Evolutionary conservation across 371 early-diverging fungal species (phyloP).

Genomic region (Syncephalastrum monosporum): DNA sequence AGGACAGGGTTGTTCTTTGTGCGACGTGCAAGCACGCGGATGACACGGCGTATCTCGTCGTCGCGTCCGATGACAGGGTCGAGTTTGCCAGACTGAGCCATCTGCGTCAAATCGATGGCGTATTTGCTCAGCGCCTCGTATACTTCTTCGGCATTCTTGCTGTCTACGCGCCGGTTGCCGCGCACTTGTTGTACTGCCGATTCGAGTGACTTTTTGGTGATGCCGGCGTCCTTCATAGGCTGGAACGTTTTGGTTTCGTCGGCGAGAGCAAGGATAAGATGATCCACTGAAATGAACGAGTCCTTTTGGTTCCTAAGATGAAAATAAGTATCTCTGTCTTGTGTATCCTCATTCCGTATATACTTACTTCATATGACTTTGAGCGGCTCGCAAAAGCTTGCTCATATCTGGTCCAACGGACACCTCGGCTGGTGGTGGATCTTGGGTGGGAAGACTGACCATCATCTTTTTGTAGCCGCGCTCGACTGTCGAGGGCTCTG

Average conservation of each 20-base stretch:
- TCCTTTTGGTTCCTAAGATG: slow-evolving; percentile 66
- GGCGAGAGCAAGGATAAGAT: slow-evolving; percentile 78
- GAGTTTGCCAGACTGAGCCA: slow-evolving; percentile 73
- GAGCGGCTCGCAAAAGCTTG: slow-evolving; percentile 69
- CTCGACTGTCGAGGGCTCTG: slow-evolving; percentile 71
- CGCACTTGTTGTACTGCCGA: slow-evolving; percentile 79
- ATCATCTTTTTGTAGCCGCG: slow-evolving; percentile 76
- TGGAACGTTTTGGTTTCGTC: slow-evolving; percentile 64
- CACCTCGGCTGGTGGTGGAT: slow-evolving; percentile 80
- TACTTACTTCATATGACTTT: slow-evolving; percentile 64
- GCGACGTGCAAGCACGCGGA: slow-evolving; percentile 78
- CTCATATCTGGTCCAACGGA: slow-evolving; percentile 59
- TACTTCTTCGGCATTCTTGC: slow-evolving; percentile 83
- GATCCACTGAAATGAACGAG: slow-evolving; percentile 86
- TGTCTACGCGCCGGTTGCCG: slow-evolving; percentile 83
- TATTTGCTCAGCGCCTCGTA: slow-evolving; percentile 89
- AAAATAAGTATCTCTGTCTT: too few species aligned
- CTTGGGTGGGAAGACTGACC: slow-evolving; percentile 82
- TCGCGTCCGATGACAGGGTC: slow-evolving; percentile 93
- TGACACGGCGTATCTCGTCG: slow-evolving; percentile 80
- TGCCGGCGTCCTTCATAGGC: slow-evolving; percentile 69
- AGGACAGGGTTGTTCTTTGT: slow-evolving; percentile 93
- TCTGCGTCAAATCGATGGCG: slow-evolving; percentile 86
- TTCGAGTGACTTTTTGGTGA: slow-evolving; percentile 72
- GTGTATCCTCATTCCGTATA: too few species aligned